phyloP scores from a whole-genome alignment of 306 rosid genomes.

The Sesbania bispinosa region DNA sequence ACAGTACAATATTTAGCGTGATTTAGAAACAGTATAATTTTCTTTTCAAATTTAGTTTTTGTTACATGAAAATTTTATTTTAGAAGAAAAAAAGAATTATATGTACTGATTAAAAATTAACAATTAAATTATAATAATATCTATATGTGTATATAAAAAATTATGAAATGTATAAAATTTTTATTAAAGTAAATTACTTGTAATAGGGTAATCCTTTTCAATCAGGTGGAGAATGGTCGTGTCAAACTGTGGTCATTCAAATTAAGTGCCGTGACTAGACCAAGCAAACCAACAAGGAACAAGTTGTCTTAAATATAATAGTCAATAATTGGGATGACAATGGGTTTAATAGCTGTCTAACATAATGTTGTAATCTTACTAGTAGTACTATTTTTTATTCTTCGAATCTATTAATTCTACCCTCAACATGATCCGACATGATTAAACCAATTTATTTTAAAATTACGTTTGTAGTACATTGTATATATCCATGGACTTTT shows the following conservation, averaged over 20 bases:
- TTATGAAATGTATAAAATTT: too few species aligned
- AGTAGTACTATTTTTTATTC: neutral
- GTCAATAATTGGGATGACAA: neutral
- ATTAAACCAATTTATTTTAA: neutral
- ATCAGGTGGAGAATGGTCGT: neutral
- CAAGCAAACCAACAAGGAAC: constrained; percentile 19
- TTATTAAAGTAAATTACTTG: neutral
- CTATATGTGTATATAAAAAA: too few species aligned
- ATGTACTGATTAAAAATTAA: too few species aligned
- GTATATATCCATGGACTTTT: constrained; percentile 14
- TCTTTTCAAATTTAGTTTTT: neutral
- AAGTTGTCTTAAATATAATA: constrained; percentile 4
- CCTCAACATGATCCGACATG: constrained; percentile 26
- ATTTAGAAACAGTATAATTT: too few species aligned
- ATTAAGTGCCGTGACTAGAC: neutral
- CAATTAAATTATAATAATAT: too few species aligned
- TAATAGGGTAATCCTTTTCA: neutral
- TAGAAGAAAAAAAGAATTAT: too few species aligned
- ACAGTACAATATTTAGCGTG: too few species aligned
- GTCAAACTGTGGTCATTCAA: constrained; percentile 11
- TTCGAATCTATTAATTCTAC: constrained; percentile 19
- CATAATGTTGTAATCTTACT: neutral
- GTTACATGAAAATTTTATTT: neutral
- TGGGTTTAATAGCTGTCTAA: constrained; percentile 11
- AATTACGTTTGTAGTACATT: constrained; percentile 9